Evolutionary conservation across 108 stramenopile species (phyloP), one percentile per base, ranked within the genome.

Genomic region (Bacterosira constricta): DNA sequence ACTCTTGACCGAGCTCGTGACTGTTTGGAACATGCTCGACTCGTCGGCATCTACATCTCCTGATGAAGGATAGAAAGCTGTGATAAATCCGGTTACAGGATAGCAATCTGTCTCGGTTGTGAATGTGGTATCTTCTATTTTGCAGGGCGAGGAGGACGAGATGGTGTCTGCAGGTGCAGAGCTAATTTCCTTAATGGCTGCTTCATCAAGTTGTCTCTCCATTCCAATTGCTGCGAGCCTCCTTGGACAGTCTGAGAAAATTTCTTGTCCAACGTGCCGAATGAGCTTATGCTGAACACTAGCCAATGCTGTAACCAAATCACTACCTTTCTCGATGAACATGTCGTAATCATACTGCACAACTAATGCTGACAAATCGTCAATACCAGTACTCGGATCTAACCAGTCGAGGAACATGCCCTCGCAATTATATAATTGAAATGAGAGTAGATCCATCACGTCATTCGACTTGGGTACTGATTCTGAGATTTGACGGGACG

Each of bases 331-430:
- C 23, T 73, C 54, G 30, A 73, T 35, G 35, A 50, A 62, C 15
- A 60, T 41, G 53, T 73, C 71, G 38, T 73, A 73, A 2, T 44
- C 61, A 45, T 73, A 73, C 71, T 63, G 51, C 37, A 73, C 71
- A 32, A 73, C 52, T 37, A 12, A 63, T 35, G 25, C 23, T 20
- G 52, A 62, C 26, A 61, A 39, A 21, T 12, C 45, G n/a, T 36
- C 35, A 11, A 51, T 42, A 31, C 21, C 30, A 7, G 37, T 17
- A 42, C 42, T 55, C 1, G 39, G 39, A 18, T 61, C 53, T 15
- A 45, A 6, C 41, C 53, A 46, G 50, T 56, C 62, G 7, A 56
- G 31, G 30, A 56, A 62, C 41, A 73, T 55, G 17, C 61, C 62
- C 2, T 53, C 71, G 25, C 71, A 73, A 39, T 63, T 63, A 26